Percentiles rank a stretch among this genome's conserved stretches.
phyloP scores from a whole-genome alignment of 495 filamentous ascomycete species.

The Lophium mytilinum region DNA sequence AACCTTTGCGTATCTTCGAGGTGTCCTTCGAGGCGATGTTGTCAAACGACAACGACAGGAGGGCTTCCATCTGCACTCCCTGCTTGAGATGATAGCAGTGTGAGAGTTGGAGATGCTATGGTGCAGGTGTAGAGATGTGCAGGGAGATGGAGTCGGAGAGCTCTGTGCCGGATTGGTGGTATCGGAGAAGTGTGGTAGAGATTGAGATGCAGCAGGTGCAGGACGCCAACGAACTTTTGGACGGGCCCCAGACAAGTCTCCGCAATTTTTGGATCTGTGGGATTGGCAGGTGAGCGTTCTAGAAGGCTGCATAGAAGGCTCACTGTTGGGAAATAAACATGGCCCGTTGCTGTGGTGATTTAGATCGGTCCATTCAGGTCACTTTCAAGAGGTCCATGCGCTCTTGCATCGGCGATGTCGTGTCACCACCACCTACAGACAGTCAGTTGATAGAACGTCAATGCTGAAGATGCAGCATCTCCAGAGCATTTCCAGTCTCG shows the following conservation, averaged over 20 bases:
- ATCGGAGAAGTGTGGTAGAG: not conserved
- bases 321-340: not conserved
- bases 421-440: too few species aligned
- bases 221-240: not conserved
- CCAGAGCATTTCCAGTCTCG: not conserved
- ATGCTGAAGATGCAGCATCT: too few species aligned
- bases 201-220: not conserved
- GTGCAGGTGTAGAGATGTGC: slow-evolving; percentile 1
- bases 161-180: not conserved
- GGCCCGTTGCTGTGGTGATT: not conserved
- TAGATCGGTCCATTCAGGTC: too few species aligned
- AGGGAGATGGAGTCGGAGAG: not conserved
- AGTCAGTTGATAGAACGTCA: too few species aligned
- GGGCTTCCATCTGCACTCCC: slow-evolving; percentile 65
- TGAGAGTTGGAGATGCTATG: not conserved
- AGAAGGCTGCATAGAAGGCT: not conserved
- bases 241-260: not conserved
- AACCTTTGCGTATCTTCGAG: slow-evolving; percentile 80
- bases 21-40: slow-evolving; percentile 91
- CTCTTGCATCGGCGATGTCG: not conserved
- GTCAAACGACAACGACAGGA: slow-evolving; percentile 89
- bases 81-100: slow-evolving; percentile 8
- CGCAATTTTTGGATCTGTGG: slow-evolving; percentile 1
- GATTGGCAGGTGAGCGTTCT: slow-evolving; percentile 1
- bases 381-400: not conserved